Evolutionary conservation across 768 basidiomycete genomes (phyloP).

Genomic region (Fomitopsis serialis): DNA sequence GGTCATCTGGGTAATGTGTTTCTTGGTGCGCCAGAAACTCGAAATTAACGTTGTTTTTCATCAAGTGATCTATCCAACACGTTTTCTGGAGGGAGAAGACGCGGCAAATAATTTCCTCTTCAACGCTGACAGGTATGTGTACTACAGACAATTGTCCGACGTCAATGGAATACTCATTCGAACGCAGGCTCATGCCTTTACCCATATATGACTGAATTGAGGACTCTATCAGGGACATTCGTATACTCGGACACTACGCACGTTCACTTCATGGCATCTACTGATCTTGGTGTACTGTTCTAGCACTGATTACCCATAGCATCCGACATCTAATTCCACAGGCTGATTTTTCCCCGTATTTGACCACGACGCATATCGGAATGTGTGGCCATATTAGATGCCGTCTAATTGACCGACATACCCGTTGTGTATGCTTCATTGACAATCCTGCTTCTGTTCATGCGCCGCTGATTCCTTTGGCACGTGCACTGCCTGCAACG

Average conservation of each 20-base stretch:
- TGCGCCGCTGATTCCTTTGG: too few species aligned
- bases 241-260: background rate
- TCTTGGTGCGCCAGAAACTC: too few species aligned
- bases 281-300: too few species aligned
- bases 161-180: constrained; percentile 4
- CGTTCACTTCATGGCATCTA: background rate
- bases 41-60: background rate
- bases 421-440: too few species aligned
- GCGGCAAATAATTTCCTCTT: constrained; percentile 90
- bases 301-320: too few species aligned
- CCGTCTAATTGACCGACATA: too few species aligned
- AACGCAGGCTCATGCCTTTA: constrained; percentile 58
- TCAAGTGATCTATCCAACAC: constrained; percentile 78
- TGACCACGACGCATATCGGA: too few species aligned
- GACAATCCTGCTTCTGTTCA: too few species aligned
- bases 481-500: too few species aligned
- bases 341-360: too few species aligned
- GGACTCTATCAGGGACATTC: background rate
- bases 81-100: constrained; percentile 93
- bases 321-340: too few species aligned
- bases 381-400: too few species aligned
- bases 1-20: constrained; percentile 75
- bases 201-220: constrained; percentile 58
- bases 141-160: background rate
- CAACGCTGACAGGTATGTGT: constrained; percentile 70